phyloP scores from a whole-genome alignment of 768 basidiomycete species.

The Vararia minispora region DNA sequence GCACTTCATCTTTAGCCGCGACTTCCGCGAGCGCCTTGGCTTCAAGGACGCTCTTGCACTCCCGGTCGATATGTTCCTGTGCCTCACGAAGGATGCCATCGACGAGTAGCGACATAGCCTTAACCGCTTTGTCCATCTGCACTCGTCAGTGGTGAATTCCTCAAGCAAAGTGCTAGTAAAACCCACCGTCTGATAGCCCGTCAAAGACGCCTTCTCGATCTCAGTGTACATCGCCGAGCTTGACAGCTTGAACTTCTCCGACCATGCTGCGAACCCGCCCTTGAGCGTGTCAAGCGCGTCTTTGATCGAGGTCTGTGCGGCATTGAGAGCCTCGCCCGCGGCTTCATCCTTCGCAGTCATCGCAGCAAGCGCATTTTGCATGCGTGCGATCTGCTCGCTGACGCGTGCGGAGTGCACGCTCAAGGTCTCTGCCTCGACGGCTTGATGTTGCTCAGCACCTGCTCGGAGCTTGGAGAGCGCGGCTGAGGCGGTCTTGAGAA shows the following conservation, averaged over 20 bases:
- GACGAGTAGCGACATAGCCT: conserved; percentile 44
- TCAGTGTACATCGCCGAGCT: conserved; percentile 38
- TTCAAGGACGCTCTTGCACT: conserved; percentile 39
- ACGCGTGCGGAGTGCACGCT: conserved; percentile 40
- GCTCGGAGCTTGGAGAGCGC: conserved; percentile 40
- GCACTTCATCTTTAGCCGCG: conserved; percentile 41
- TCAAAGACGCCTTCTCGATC: conserved; percentile 30
- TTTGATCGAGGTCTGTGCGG: conserved; percentile 37
- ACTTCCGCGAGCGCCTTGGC: conserved; percentile 37
- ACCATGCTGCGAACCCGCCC: conserved; percentile 43
- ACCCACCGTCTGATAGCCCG: conserved; percentile 35
- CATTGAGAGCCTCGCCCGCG: conserved; percentile 40
- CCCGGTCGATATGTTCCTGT: conserved; percentile 41
- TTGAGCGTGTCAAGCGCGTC: conserved; percentile 45
- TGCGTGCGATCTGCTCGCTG: conserved; percentile 42
- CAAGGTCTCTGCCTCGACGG: conserved; percentile 44
- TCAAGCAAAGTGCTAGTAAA: neutral
- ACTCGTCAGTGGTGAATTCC: neutral
- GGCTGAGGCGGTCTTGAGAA: conserved; percentile 45
- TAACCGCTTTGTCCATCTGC: conserved; percentile 47
- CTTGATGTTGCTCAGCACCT: conserved; percentile 46
- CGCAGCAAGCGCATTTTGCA: conserved; percentile 38
- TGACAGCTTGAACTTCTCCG: conserved; percentile 35
- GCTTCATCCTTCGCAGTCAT: conserved; percentile 47
- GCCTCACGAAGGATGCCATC: conserved; percentile 51